Evolutionary conservation across 148 eudicot species (phyloP).

Genomic region (Chenopodium album): DNA sequence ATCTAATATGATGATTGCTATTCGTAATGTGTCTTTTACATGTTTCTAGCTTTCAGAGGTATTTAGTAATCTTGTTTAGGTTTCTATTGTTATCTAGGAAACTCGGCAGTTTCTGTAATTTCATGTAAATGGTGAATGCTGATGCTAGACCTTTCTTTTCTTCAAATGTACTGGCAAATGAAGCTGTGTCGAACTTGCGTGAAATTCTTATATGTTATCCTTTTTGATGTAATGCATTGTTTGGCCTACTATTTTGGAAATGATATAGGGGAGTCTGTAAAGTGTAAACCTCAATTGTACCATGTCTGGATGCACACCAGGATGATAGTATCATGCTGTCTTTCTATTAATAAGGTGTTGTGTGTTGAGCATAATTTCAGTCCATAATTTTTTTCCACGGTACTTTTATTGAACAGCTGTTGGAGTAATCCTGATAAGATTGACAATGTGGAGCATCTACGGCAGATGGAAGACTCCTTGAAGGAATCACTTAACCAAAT

Average conservation of each 20-base stretch:
- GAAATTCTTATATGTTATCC: too few species aligned
- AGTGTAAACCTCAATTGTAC: not conserved
- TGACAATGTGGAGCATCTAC: constrained; percentile 70
- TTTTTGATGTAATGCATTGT: not conserved
- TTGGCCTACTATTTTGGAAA: not conserved
- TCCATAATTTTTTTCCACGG: not conserved
- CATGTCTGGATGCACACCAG: not conserved
- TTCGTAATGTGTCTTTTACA: not conserved
- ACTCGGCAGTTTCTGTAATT: not conserved
- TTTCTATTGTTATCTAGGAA: not conserved
- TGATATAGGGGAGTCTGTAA: not conserved
- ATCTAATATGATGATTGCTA: not conserved
- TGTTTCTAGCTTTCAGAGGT: not conserved
- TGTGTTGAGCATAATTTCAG: not conserved
- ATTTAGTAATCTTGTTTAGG: not conserved
- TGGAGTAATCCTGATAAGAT: constrained; percentile 88
- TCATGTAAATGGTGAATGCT: not conserved
- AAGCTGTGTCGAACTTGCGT: not conserved
- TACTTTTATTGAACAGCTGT: constrained; percentile 44
- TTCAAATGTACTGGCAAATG: not conserved
- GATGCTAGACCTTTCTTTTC: not conserved
- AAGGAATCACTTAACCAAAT: constrained; percentile 62
- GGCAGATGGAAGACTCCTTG: constrained; percentile 80
- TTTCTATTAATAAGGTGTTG: not conserved
- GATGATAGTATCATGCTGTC: not conserved